phyloP scores from a whole-genome alignment of 2,329 filamentous ascomycete species.

The Cercospora nicotianae region DNA sequence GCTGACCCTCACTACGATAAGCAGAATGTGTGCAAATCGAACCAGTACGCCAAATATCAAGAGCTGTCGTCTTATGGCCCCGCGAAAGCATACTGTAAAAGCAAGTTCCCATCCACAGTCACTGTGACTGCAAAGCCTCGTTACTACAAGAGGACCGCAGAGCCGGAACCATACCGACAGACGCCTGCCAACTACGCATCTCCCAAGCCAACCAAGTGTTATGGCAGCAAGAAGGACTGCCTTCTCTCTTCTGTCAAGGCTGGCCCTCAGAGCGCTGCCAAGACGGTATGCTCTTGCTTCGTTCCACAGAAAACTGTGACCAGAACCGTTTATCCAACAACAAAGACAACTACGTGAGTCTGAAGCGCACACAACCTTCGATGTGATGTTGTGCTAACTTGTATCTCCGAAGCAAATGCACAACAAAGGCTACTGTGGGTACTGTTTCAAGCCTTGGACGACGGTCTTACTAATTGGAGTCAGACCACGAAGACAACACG shows the following conservation, averaged over 20 bases:
- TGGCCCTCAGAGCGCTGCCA: not conserved
- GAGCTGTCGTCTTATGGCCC: not conserved
- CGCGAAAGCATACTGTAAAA: not conserved
- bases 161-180: not conserved
- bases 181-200: not conserved
- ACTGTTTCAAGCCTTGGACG: not conserved
- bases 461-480: not conserved
- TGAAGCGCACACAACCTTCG: not conserved
- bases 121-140: not conserved
- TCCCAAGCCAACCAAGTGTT: not conserved
- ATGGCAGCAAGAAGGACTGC: not conserved
- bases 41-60: not conserved
- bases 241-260: not conserved
- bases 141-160: not conserved
- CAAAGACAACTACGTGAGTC: not conserved
- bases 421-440: not conserved
- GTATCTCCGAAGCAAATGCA: not conserved
- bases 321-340: not conserved
- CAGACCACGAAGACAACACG: not conserved
- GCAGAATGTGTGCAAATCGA: not conserved
- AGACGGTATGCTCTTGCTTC: not conserved
- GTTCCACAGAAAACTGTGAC: not conserved
- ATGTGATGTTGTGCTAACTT: not conserved
- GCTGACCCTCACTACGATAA: not conserved
- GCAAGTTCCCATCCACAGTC: not conserved